Evolutionary conservation across 768 basidiomycete species (phyloP).

Genomic region (Kwoniella heveanensis): DNA sequence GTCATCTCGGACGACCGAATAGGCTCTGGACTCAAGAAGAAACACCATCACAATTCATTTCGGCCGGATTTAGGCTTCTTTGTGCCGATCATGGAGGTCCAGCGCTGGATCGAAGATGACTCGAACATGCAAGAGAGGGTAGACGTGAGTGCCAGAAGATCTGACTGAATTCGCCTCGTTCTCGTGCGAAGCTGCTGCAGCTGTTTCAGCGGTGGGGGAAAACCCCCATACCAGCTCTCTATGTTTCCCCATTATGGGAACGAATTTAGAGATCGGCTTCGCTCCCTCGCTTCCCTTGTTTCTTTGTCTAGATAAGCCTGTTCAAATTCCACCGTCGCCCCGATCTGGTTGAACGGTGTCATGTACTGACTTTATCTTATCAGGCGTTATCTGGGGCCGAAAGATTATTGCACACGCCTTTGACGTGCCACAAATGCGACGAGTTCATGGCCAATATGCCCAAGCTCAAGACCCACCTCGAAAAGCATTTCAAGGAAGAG

Average conservation of each 20-base stretch:
- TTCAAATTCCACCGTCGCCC: too few relatives aligned
- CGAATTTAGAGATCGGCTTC: too few relatives aligned
- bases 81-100: conserved; percentile 72
- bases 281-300: too few relatives aligned
- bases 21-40: conserved; percentile 72
- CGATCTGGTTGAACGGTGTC: too few relatives aligned
- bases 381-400: conserved; percentile 57
- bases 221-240: too few relatives aligned
- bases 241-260: too few relatives aligned
- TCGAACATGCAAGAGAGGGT: conserved; percentile 27
- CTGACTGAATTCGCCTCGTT: too few relatives aligned
- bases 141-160: conserved; percentile 25
- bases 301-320: too few relatives aligned
- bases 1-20: conserved; percentile 77
- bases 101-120: conserved; percentile 63
- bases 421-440: conserved; percentile 73
- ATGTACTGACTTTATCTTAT: background rate
- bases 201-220: too few relatives aligned
- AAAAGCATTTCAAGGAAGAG: conserved; percentile 69
- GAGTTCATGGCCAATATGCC: conserved; percentile 71
- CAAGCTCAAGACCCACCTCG: conserved; percentile 70
- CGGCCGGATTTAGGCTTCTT: conserved; percentile 83
- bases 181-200: too few relatives aligned
- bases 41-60: conserved; percentile 91
- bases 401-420: conserved; percentile 66